phyloP scores from a whole-genome alignment of 2,329 filamentous ascomycete genomes.

The Arachnomyces sp. region DNA sequence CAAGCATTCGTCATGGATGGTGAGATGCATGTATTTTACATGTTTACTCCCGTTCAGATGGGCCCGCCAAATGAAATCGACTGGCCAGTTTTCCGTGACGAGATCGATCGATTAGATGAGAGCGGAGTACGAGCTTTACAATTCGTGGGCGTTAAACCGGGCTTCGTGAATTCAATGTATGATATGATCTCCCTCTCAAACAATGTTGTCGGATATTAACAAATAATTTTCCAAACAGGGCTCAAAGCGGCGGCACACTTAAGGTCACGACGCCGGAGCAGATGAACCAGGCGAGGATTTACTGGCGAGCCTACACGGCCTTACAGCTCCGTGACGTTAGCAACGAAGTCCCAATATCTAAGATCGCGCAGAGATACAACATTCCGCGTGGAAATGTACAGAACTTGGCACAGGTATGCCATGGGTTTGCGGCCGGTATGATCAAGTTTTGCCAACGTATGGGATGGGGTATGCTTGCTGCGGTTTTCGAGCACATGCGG shows the following conservation, averaged over 20 bases:
- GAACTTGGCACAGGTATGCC: constrained; percentile 64
- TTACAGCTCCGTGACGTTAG: constrained; percentile 72
- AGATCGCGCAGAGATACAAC: constrained; percentile 63
- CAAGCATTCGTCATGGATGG: constrained; percentile 71
- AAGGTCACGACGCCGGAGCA: constrained; percentile 57
- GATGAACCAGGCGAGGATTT: constrained; percentile 54
- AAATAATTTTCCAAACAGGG: constrained; percentile 39
- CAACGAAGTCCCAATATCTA: constrained; percentile 65
- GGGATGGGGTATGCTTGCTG: constrained; percentile 66
- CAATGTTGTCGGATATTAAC: constrained; percentile 1
- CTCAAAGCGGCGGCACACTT: constrained; percentile 54
- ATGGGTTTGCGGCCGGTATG: constrained; percentile 72
- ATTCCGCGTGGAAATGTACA: constrained; percentile 64
- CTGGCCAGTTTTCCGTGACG: constrained; percentile 65
- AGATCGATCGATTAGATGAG: constrained; percentile 63
- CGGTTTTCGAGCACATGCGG: constrained; percentile 66
- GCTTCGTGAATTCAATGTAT: constrained; percentile 59
- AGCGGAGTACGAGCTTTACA: constrained; percentile 61
- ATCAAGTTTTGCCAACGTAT: constrained; percentile 72
- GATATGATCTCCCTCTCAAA: constrained; percentile 12
- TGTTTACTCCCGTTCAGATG: constrained; percentile 63
- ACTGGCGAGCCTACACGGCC: constrained; percentile 66
- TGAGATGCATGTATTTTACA: constrained; percentile 72
- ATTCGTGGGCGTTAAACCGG: constrained; percentile 62
- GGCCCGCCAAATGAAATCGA: constrained; percentile 48